These are phyloP conservation scores for Dictyostelium purpureum DNA, from an alignment of 78 protist genomes.

Conservation along the genomic window DNA sequence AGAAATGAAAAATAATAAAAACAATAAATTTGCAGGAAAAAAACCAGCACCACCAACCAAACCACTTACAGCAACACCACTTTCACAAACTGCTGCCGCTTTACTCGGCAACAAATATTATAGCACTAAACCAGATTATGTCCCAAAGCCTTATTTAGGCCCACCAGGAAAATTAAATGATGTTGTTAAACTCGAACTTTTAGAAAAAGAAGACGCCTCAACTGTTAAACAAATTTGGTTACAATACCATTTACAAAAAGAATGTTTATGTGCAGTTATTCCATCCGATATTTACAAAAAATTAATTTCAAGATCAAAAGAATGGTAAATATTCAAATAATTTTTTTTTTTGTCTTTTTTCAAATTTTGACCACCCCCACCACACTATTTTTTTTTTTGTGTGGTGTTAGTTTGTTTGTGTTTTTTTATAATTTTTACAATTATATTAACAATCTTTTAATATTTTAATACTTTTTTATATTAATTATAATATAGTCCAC, in stretches of 20 bases:
- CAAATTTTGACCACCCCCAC: too few relatives aligned
- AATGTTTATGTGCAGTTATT: constrained; percentile 65
- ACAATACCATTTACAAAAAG: constrained; percentile 46
- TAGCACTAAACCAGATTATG: constrained; percentile 35
- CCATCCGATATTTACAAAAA: constrained; percentile 49
- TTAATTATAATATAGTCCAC: background rate
- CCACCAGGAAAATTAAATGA: constrained; percentile 62
- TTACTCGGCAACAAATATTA: constrained; percentile 33
- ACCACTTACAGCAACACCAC: background rate
- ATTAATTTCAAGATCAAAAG: constrained; percentile 31
- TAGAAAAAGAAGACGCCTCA: constrained; percentile 15
- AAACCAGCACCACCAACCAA: background rate
- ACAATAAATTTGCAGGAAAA: background rate
- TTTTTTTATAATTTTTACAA: too few relatives aligned
- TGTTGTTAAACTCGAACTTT: constrained; percentile 27
- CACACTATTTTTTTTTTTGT: too few relatives aligned
- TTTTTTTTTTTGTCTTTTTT: too few relatives aligned
- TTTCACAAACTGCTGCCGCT: constrained; percentile 64
- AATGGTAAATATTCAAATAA: background rate
- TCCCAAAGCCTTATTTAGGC: constrained; percentile 28
- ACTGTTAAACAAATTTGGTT: constrained; percentile 61
- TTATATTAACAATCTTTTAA: too few relatives aligned
- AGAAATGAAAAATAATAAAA: background rate
- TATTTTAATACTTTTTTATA: background rate
- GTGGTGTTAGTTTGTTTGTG: too few relatives aligned